Conservation (phyloP, 1,284 basidiomycete genomes). For the Xanthoconium separans region DNA sequence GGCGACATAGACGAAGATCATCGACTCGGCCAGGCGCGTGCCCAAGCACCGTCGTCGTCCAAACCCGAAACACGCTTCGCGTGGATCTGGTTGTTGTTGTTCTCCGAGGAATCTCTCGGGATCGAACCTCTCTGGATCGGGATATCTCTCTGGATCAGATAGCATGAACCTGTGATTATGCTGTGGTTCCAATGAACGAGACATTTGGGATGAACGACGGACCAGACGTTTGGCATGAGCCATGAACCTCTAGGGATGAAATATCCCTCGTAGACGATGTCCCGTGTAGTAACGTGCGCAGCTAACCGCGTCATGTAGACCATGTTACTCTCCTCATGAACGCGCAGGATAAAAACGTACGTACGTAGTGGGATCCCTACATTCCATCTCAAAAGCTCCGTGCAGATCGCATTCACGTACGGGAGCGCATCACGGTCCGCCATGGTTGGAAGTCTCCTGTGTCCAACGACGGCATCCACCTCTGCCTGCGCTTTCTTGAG, state of each 20-base stretch:
- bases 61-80: conserved; percentile 7
- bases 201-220: background rate
- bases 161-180: background rate
- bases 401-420: background rate
- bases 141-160: background rate
- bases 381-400: background rate
- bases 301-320: background rate
- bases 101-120: conserved; percentile 1
- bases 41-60: conserved; percentile 14
- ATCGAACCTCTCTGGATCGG: background rate
- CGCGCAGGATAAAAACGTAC: background rate
- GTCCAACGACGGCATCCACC: background rate
- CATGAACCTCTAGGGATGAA: background rate
- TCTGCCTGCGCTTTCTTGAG: background rate
- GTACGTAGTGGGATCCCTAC: background rate
- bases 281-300: background rate
- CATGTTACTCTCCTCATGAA: background rate
- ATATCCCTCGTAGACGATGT: background rate
- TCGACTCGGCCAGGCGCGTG: conserved; percentile 6
- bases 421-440: background rate
- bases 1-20: conserved; percentile 17
- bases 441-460: background rate
- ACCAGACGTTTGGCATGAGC: background rate
- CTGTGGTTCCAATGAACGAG: background rate
- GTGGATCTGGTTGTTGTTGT: background rate